phyloP scores from a whole-genome alignment of 2,329 filamentous ascomycete genomes.

The Pyrenochaeta sp. region DNA sequence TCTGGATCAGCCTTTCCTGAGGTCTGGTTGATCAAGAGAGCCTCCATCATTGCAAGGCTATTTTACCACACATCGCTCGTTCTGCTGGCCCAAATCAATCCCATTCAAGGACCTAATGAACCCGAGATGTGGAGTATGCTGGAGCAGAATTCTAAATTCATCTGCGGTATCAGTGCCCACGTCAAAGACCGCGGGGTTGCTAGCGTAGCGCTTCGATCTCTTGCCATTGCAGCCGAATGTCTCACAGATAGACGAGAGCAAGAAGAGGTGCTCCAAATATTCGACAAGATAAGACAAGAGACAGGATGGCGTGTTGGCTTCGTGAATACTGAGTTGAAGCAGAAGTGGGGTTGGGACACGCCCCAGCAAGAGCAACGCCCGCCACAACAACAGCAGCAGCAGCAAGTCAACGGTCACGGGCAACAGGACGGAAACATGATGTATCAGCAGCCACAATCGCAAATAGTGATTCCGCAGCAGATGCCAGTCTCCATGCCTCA shows the following conservation, averaged over 20 bases:
- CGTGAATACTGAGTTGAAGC: slow-evolving; percentile 75
- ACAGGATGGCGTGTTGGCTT: slow-evolving; percentile 81
- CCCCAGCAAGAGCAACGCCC: slow-evolving; percentile 50
- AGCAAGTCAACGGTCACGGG: slow-evolving; percentile 22
- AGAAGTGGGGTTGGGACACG: slow-evolving; percentile 75
- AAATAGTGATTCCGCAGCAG: slow-evolving; percentile 25
- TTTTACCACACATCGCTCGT: slow-evolving; percentile 91
- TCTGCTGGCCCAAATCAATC: slow-evolving; percentile 80
- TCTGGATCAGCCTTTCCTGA: slow-evolving; percentile 82
- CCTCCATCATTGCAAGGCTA: slow-evolving; percentile 80
- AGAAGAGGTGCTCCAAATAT: slow-evolving; percentile 78
- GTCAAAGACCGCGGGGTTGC: slow-evolving; percentile 81
- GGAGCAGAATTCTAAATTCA: slow-evolving; percentile 78
- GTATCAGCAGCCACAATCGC: slow-evolving; percentile 22
- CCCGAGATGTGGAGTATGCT: slow-evolving; percentile 75
- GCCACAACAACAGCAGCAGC: slow-evolving; percentile 33
- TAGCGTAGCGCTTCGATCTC: slow-evolving; percentile 78
- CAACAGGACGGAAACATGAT: slow-evolving; percentile 20
- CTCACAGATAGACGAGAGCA: slow-evolving; percentile 75
- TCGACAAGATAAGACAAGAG: slow-evolving; percentile 76
- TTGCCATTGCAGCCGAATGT: slow-evolving; percentile 78
- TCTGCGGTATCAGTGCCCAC: slow-evolving; percentile 89
- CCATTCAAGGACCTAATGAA: slow-evolving; percentile 66
- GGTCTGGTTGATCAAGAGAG: slow-evolving; percentile 85
- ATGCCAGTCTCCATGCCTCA: slow-evolving; percentile 20